phyloP scores from a whole-genome alignment of 768 basidiomycete genomes.

The Epithele typhae region DNA sequence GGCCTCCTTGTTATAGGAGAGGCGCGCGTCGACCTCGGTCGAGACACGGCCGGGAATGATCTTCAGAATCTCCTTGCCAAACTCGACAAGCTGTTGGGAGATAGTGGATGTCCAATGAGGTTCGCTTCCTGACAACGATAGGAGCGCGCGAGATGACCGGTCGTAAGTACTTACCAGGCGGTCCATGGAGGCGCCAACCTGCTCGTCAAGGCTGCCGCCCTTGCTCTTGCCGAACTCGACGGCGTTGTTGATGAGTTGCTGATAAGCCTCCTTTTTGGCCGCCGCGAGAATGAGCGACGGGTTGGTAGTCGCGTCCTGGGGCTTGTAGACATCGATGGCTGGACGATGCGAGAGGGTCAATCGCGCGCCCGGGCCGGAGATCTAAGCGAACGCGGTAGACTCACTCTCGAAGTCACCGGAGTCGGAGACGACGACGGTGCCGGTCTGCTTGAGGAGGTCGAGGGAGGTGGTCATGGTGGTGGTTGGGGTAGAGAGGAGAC shows the following conservation, averaged over 20 bases:
- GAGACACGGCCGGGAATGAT: slow-evolving; percentile 99
- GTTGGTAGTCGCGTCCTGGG: slow-evolving; percentile 98
- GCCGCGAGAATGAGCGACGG: slow-evolving; percentile 94
- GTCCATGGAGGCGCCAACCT: slow-evolving; percentile 80
- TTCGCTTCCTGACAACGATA: too few relatives aligned
- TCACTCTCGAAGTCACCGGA: slow-evolving; percentile 91
- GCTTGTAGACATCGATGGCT: slow-evolving; percentile 97
- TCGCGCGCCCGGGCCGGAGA: background rate
- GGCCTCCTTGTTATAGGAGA: slow-evolving; percentile 92
- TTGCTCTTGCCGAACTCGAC: slow-evolving; percentile 74
- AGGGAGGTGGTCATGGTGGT: slow-evolving; percentile 70
- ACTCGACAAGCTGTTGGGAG: slow-evolving; percentile 92
- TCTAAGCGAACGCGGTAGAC: slow-evolving; percentile 15
- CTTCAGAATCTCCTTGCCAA: slow-evolving; percentile 90
- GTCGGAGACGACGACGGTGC: slow-evolving; percentile 96
- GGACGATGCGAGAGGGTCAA: slow-evolving; percentile 16
- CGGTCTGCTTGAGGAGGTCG: slow-evolving; percentile 82
- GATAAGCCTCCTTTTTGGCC: slow-evolving; percentile 84
- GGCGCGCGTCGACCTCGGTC: slow-evolving; percentile 96
- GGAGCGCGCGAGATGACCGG: background rate
- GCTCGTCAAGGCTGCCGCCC: slow-evolving; percentile 69
- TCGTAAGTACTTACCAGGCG: slow-evolving; percentile 61
- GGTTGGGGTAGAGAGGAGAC: slow-evolving; percentile 2
- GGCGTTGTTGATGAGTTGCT: slow-evolving; percentile 72
- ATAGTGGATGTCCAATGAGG: too few relatives aligned